phyloP scores from a whole-genome alignment of 2,329 filamentous ascomycete genomes.

The Dactylella cylindrospora region DNA sequence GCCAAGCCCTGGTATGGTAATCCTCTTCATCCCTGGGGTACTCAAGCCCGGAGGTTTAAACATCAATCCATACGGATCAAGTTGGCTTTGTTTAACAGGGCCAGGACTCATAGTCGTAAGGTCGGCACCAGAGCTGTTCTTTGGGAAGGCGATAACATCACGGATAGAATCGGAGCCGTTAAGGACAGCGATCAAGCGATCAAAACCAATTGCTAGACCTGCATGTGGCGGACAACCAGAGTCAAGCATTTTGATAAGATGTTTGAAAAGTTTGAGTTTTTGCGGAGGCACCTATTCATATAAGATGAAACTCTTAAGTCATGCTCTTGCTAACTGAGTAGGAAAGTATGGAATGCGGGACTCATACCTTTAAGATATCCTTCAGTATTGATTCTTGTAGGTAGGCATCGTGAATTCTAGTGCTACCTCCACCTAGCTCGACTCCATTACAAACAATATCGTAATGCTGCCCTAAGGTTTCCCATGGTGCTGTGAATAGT shows the following conservation, averaged over 20 bases:
- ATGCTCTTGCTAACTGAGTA: background rate
- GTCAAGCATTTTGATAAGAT: slow-evolving; percentile 77
- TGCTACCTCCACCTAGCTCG: slow-evolving; percentile 88
- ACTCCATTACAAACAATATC: slow-evolving; percentile 94
- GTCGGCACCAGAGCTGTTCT: slow-evolving; percentile 87
- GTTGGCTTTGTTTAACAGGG: slow-evolving; percentile 62
- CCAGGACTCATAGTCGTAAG: slow-evolving; percentile 77
- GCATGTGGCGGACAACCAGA: slow-evolving; percentile 93
- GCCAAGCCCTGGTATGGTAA: too few species aligned
- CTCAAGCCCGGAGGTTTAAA: too few species aligned
- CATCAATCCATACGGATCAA: slow-evolving; percentile 62
- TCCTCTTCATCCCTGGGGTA: too few species aligned
- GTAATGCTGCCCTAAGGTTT: slow-evolving; percentile 82
- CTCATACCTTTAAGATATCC: slow-evolving; percentile 67
- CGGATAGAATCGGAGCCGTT: slow-evolving; percentile 73
- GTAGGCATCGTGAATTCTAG: slow-evolving; percentile 81
- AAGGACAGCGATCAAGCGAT: slow-evolving; percentile 79
- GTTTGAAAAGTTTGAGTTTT: slow-evolving; percentile 76
- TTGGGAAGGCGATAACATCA: slow-evolving; percentile 96
- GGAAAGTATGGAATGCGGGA: background rate
- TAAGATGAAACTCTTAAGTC: slow-evolving; percentile 1
- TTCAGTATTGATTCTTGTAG: slow-evolving; percentile 84
- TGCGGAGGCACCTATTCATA: slow-evolving; percentile 63
- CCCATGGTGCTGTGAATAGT: slow-evolving; percentile 70
- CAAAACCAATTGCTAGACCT: slow-evolving; percentile 88